phyloP scores from a whole-genome alignment of 179 eudicot species.

The Patellifolia procumbens region DNA sequence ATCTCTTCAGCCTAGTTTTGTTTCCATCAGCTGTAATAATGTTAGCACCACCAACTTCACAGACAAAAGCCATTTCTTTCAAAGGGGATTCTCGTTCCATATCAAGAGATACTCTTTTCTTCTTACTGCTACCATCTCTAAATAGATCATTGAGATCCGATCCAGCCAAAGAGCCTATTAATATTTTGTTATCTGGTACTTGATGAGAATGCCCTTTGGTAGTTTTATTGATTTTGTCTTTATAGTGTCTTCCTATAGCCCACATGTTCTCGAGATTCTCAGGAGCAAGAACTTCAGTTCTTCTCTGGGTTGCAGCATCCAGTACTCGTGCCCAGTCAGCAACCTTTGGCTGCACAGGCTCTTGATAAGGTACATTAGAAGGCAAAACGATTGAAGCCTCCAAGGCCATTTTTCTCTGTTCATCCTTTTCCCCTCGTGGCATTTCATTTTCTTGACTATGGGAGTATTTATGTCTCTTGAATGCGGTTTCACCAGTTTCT shows the following conservation, averaged over 20 bases:
- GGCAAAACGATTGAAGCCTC: constrained; percentile 41
- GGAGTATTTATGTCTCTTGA: constrained; percentile 29
- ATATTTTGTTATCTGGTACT: constrained; percentile 35
- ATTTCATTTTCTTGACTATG: constrained; percentile 36
- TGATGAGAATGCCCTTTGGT: constrained; percentile 43
- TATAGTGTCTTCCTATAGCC: constrained; percentile 91
- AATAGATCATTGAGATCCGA: constrained; percentile 32
- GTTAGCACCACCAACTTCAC: constrained; percentile 31
- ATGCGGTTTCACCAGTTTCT: constrained; percentile 36
- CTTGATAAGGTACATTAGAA: constrained; percentile 38
- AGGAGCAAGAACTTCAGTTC: constrained; percentile 93
- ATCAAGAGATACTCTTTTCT: constrained; percentile 30
- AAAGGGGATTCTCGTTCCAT: constrained; percentile 34
- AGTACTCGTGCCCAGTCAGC: constrained; percentile 86
- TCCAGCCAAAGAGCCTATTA: constrained; percentile 33
- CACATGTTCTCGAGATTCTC: constrained; percentile 99
- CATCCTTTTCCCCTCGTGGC: constrained; percentile 31
- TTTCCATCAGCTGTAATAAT: constrained; percentile 34
- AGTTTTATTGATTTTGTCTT: constrained; percentile 63
- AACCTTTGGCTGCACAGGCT: constrained; percentile 47
- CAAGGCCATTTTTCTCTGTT: constrained; percentile 32
- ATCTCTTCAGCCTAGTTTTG: constrained; percentile 56
- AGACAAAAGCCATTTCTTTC: constrained; percentile 27
- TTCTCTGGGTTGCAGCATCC: constrained; percentile 93
- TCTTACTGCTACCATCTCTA: constrained; percentile 33